Conservation (phyloP, 2,329 filamentous ascomycete species). For the Nemania sp. region DNA sequence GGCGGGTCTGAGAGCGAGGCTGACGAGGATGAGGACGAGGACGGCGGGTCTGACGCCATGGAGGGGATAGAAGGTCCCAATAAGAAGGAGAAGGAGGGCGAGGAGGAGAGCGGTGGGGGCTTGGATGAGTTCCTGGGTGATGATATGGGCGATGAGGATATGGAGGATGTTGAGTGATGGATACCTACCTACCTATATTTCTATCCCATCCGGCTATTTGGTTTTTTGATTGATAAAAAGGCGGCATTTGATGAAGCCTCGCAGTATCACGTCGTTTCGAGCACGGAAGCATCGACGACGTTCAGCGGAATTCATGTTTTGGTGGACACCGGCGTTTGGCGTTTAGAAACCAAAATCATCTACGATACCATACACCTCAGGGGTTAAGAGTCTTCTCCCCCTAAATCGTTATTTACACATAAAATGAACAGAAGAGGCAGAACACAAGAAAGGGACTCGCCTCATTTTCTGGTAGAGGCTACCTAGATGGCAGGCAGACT, state of each 20-base stretch:
- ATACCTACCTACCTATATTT: too few relatives aligned
- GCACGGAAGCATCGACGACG: background rate
- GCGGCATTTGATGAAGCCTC: background rate
- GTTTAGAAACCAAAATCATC: conserved; percentile 19
- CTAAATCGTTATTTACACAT: background rate
- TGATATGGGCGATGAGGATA: conserved; percentile 66
- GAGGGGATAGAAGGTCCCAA: conserved; percentile 58
- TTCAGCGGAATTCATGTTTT: background rate
- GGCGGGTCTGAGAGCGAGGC: conserved; percentile 6
- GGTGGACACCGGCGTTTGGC: conserved; percentile 27
- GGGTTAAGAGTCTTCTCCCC: background rate
- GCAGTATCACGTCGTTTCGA: background rate
- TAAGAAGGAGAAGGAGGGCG: conserved; percentile 54
- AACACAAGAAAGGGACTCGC: background rate
- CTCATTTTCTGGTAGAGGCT: background rate
- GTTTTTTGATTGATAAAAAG: background rate
- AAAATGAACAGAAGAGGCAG: background rate
- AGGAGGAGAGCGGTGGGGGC: conserved; percentile 59
- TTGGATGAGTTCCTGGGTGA: conserved; percentile 67
- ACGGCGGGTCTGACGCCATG: conserved; percentile 59
- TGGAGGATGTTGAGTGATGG: conserved; percentile 57
- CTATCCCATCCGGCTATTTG: background rate
- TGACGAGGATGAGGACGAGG: conserved; percentile 21
- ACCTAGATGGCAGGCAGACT: background rate
- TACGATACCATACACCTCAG: conserved; percentile 20